phyloP scores from a whole-genome alignment of 352 stramenopile species.

The Pythium scleroteichum region DNA sequence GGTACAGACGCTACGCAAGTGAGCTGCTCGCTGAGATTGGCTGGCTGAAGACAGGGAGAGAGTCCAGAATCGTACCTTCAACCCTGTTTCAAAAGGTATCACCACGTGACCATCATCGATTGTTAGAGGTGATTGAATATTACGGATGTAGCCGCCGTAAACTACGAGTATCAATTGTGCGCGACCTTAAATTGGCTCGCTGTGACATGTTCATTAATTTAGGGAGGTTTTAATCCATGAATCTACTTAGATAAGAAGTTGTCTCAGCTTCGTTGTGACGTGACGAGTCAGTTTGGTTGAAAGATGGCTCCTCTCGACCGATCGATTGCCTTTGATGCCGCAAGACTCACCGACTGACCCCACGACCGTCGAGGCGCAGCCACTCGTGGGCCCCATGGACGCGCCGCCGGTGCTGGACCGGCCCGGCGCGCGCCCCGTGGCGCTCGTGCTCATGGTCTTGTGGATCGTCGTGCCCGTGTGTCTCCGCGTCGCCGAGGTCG shows the following conservation, averaged over 20 bases:
- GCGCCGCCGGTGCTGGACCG: background rate
- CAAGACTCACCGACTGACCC: too few species aligned
- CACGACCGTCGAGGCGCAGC: too few species aligned
- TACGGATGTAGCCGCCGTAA: background rate
- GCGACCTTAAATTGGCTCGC: background rate
- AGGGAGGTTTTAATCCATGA: background rate
- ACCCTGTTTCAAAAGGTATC: background rate
- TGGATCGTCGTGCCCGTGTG: constrained; percentile 7
- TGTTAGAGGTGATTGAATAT: too few species aligned
- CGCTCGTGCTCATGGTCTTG: background rate
- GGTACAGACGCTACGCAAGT: background rate
- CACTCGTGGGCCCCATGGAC: too few species aligned
- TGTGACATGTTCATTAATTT: background rate
- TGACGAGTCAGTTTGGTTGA: too few species aligned
- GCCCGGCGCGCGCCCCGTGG: background rate
- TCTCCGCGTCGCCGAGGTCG: constrained; percentile 4
- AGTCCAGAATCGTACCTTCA: background rate
- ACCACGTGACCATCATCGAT: too few species aligned
- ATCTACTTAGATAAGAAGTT: background rate
- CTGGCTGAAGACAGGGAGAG: background rate
- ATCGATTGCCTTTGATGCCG: too few species aligned
- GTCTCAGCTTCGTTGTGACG: too few species aligned
- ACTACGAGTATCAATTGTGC: background rate
- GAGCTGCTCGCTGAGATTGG: background rate
- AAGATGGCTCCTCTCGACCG: too few species aligned